Base-by-base conservation (phyloP, 176 grass and related monocot genomes). In the Puccinellia tenuiflora region DNA sequence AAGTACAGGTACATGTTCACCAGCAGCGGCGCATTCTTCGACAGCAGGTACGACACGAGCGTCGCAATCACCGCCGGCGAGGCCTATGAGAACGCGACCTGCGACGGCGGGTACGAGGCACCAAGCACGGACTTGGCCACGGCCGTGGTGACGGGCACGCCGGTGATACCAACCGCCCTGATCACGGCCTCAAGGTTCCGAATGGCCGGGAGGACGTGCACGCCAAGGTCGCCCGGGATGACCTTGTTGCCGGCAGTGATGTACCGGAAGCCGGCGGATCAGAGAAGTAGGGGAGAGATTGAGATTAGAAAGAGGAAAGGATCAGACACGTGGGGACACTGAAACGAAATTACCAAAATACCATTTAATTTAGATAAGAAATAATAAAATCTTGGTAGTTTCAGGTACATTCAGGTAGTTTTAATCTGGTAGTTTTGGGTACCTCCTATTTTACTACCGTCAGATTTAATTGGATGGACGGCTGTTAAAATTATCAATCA, bases 181-280 rank as follows among this genome's bases (percentile, higher is more conserved):
- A 94, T 64, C 16, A 88, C 94, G 3, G 83, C 28, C 79, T 92
- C 87, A 69, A 97, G 81, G 79, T 92, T 94, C 33, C 43, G 64
- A 75, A 97, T 92, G 51, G 92, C 94, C 13, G 92, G 92, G 18
- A 97, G 84, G 26, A 94, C 92, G 51, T 85, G 65, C 17, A 71
- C 33, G 0, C 86, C 90, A 22, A 26, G 0, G 1, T 78, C 62
- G 15, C 87, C 85, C 1, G 92, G 88, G 60, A 95, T 82, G 24
- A 93, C 86, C 84, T 98, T 92, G 73, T 98, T 98, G 38, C 95
- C 95, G 35, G 91, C 95, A 63, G 86, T 90, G 70, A 98, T 98
- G 84, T 90, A 98, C 37, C 85, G 90, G 69, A 98, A 98, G 18
- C 3, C 33, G 33, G 33, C 33, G 33, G 33, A 34, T 34, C 33